Percentiles rank a stretch among this genome's conserved stretches.
Conservation (phyloP, 2,329 filamentous ascomycete species). For the Ustilaginoidea virens region DNA sequence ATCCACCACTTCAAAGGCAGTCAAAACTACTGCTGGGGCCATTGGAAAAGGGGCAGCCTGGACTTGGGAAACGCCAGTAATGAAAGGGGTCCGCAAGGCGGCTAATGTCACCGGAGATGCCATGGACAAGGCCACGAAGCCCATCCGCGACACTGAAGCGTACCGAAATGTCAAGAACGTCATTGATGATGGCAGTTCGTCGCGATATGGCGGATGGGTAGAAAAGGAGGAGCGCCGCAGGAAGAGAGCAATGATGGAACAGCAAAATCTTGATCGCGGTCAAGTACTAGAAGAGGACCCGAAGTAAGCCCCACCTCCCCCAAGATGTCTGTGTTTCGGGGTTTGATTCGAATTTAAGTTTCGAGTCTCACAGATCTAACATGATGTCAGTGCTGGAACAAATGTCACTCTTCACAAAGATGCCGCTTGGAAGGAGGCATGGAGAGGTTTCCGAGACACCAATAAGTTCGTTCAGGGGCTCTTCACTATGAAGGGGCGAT, state of each 20-base stretch:
- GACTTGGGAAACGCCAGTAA: constrained; percentile 92
- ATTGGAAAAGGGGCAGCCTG: constrained; percentile 85
- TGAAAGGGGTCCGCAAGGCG: constrained; percentile 79
- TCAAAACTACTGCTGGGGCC: constrained; percentile 73
- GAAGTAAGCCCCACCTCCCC: constrained; percentile 41
- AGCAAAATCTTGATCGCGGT: constrained; percentile 32
- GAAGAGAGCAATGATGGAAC: constrained; percentile 59
- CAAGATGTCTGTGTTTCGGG: constrained; percentile 14
- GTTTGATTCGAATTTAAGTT: constrained; percentile 8
- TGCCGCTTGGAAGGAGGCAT: constrained; percentile 94
- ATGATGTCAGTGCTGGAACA: constrained; percentile 59
- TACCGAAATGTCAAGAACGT: constrained; percentile 91
- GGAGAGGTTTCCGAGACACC: constrained; percentile 84
- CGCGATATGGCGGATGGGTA: constrained; percentile 88
- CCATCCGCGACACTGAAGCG: constrained; percentile 84
- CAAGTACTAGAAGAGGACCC: constrained; percentile 70
- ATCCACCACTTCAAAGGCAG: constrained; percentile 59
- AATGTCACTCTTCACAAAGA: constrained; percentile 95
- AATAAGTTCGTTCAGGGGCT: constrained; percentile 79
- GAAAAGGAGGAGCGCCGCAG: constrained; percentile 88
- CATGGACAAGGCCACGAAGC: constrained; percentile 87
- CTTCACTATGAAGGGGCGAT: constrained; percentile 72
- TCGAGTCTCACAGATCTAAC: neutral
- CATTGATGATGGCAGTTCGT: constrained; percentile 93
- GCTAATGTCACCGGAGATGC: constrained; percentile 75